A percentile compares a stretch with the other conserved stretches of the same genome.
phyloP scores from a whole-genome alignment of 176 grass and related monocot species.

The Bromus sterilis region DNA sequence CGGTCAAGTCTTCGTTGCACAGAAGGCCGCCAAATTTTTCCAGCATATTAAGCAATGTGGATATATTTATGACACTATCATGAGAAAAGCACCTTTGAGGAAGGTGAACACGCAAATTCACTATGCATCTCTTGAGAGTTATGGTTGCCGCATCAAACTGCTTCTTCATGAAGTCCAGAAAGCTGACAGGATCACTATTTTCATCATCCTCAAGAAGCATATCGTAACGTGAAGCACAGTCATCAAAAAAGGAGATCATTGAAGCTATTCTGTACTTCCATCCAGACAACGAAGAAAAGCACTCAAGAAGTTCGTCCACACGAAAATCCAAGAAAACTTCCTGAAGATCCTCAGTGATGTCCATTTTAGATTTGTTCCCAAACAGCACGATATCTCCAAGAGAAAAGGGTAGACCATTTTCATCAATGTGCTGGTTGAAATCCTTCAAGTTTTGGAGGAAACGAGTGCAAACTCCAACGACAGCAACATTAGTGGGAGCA shows the following conservation, averaged over 20 bases:
- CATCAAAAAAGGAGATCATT: conserved; percentile 51
- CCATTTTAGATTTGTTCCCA: too few species aligned
- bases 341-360: too few species aligned
- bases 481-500: conserved; percentile 77
- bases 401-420: too few species aligned
- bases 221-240: conserved; percentile 33
- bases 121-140: conserved; percentile 36
- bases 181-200: background rate
- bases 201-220: conserved; percentile 26
- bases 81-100: conserved; percentile 30
- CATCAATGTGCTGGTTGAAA: background rate
- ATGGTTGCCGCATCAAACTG: conserved; percentile 23
- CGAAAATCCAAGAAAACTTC: too few species aligned
- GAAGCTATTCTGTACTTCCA: conserved; percentile 41
- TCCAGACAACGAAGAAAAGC: conserved; percentile 44
- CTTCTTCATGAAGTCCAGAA: conserved; percentile 48
- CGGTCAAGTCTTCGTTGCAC: background rate
- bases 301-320: conserved; percentile 44
- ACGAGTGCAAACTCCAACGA: conserved; percentile 47
- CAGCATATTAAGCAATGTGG: conserved; percentile 24
- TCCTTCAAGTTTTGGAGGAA: conserved; percentile 43
- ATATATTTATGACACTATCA: conserved; percentile 20
- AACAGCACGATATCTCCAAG: too few species aligned
- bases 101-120: conserved; percentile 42
- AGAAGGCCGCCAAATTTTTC: conserved; percentile 20